A percentile compares a stretch with the other conserved stretches of the same genome.
Conservation (phyloP, 2,329 filamentous ascomycete genomes). For the Neopestalotiopsis sp. region DNA sequence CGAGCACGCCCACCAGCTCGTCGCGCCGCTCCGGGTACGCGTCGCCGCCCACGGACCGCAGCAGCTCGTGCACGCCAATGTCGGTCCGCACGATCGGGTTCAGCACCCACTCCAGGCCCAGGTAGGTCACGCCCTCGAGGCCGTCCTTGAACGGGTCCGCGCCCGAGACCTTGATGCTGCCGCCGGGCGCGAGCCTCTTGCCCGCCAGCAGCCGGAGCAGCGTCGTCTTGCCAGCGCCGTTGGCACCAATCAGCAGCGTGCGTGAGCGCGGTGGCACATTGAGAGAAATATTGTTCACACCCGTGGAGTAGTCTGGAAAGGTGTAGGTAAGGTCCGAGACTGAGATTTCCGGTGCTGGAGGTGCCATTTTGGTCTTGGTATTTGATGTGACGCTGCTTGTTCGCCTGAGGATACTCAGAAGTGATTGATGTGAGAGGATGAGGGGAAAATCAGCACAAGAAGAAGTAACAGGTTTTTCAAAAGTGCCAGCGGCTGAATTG, state of each 20-base stretch:
- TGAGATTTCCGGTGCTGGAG: conserved; percentile 64
- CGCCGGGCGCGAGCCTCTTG: conserved; percentile 85
- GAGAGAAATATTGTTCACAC: conserved; percentile 75
- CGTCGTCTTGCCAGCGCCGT: conserved; percentile 97
- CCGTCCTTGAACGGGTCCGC: conserved; percentile 91
- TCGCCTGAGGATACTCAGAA: no score
- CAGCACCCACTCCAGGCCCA: conserved; percentile 96
- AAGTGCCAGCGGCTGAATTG: not conserved
- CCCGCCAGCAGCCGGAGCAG: conserved; percentile 92
- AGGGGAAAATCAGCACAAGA: no score
- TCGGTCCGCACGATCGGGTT: conserved; percentile 96
- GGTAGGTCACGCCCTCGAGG: conserved; percentile 93
- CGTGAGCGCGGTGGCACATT: conserved; percentile 82
- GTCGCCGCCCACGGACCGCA: conserved; percentile 85
- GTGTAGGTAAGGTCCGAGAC: conserved; percentile 83
- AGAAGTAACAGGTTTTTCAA: not conserved
- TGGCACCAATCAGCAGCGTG: conserved; percentile 92
- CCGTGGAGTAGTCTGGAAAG: conserved; percentile 85
- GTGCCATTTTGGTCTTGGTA: conserved; percentile 17
- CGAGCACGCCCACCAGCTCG: conserved; percentile 85
- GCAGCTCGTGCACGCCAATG: conserved; percentile 86
- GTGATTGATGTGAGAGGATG: no score
- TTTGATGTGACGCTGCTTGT: not conserved
- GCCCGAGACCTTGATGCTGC: conserved; percentile 77
- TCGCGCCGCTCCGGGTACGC: conserved; percentile 82